Conservation (phyloP, 192 early-diverging fungal genomes). For the Coemansia sp. region DNA sequence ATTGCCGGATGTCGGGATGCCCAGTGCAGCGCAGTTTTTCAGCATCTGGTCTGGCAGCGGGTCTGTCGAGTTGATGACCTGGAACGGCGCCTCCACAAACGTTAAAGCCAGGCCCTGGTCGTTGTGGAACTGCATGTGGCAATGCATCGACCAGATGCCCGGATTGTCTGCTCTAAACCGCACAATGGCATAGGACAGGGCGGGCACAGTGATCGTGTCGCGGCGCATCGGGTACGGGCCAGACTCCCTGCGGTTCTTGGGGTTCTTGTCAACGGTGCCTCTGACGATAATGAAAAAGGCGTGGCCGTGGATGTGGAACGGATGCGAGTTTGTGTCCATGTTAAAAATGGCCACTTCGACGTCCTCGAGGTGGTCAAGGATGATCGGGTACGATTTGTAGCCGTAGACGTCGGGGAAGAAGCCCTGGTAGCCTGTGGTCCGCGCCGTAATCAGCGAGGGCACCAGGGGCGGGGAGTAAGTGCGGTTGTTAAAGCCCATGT, state of each 20-base stretch:
- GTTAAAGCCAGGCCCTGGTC: constrained; percentile 67
- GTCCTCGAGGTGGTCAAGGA: constrained; percentile 61
- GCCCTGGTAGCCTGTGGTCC: constrained; percentile 59
- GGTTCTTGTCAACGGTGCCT: constrained; percentile 39
- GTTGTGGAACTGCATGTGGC: constrained; percentile 65
- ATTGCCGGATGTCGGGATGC: constrained; percentile 65
- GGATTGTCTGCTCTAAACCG: constrained; percentile 78
- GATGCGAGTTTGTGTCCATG: constrained; percentile 67
- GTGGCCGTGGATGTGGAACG: constrained; percentile 88
- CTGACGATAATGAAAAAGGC: constrained; percentile 70
- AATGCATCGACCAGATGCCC: constrained; percentile 86
- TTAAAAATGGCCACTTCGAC: constrained; percentile 79
- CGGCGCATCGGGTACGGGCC: constrained; percentile 53
- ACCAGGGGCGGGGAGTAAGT: constrained; percentile 63
- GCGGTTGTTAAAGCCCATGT: constrained; percentile 74
- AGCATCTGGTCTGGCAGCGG: constrained; percentile 54
- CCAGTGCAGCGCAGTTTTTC: constrained; percentile 61
- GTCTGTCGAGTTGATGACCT: constrained; percentile 40
- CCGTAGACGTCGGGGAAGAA: constrained; percentile 64
- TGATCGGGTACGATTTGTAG: constrained; percentile 58
- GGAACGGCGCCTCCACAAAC: constrained; percentile 68
- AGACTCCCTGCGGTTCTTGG: constrained; percentile 17
- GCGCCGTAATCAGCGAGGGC: constrained; percentile 64
- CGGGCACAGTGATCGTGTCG: constrained; percentile 70
- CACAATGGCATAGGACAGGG: constrained; percentile 60